These are phyloP conservation scores for Pseudocercospora macadamiae DNA, from an alignment of 2,329 filamentous ascomycete species.

Conservation along the genomic window DNA sequence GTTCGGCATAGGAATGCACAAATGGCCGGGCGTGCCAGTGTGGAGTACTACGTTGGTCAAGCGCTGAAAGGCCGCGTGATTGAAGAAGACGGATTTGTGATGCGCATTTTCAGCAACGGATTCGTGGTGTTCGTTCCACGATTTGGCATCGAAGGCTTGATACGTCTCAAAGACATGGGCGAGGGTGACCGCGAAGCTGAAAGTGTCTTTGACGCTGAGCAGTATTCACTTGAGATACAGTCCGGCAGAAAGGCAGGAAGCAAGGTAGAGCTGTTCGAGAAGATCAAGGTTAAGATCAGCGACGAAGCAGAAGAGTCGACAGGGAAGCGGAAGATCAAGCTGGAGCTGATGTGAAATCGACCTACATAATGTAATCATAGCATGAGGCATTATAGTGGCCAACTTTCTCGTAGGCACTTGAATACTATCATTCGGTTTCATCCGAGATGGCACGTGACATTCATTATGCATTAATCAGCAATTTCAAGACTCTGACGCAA, in stretches of 20 bases:
- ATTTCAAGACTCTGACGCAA: slow-evolving; percentile 4
- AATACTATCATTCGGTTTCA: too few relatives aligned
- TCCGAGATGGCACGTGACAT: neutral
- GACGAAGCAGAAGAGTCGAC: slow-evolving; percentile 93
- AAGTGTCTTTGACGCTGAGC: slow-evolving; percentile 81
- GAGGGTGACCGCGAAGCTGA: slow-evolving; percentile 67
- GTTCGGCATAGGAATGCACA: slow-evolving; percentile 95
- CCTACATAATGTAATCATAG: too few relatives aligned
- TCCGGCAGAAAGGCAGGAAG: slow-evolving; percentile 45
- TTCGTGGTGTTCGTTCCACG: slow-evolving; percentile 94
- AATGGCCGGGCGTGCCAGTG: slow-evolving; percentile 87
- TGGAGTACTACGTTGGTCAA: slow-evolving; percentile 98
- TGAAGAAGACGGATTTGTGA: slow-evolving; percentile 91
- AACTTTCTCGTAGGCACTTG: too few relatives aligned
- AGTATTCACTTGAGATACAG: slow-evolving; percentile 71
- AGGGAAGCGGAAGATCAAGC: slow-evolving; percentile 89
- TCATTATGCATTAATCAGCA: neutral
- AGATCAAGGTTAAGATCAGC: slow-evolving; percentile 83
- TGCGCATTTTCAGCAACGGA: slow-evolving; percentile 96
- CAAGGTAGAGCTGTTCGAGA: slow-evolving; percentile 84
- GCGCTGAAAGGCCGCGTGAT: slow-evolving; percentile 76
- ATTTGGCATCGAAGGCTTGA: slow-evolving; percentile 92
- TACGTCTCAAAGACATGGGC: slow-evolving; percentile 81
- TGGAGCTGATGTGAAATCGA: slow-evolving; percentile 53
- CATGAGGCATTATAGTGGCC: too few relatives aligned